Percentiles rank a stretch among this genome's conserved stretches.
phyloP scores from a whole-genome alignment of 129 eudicot genomes.

The Silybum marianum region DNA sequence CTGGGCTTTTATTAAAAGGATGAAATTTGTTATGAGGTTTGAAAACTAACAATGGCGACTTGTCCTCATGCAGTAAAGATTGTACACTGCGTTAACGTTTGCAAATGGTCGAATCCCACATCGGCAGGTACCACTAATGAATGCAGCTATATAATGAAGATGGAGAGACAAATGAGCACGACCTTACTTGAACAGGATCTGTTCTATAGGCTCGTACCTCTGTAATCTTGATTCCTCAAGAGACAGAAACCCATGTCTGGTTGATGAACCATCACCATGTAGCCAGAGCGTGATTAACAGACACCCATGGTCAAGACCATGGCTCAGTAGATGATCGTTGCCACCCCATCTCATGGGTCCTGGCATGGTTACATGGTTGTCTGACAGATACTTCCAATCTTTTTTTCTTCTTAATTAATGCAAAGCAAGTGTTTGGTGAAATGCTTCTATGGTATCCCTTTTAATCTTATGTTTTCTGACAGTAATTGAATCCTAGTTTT shows the following conservation, averaged over 20 bases:
- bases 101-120: neutral
- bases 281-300: conserved; percentile 45
- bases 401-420: neutral
- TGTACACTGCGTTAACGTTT: neutral
- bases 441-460: neutral
- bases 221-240: conserved; percentile 16
- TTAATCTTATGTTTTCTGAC: no score
- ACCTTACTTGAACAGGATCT: conserved; percentile 90
- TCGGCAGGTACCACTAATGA: neutral
- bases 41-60: no score
- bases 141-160: neutral
- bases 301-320: neutral
- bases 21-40: no score
- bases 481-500: no score
- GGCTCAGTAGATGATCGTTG: conserved; percentile 25
- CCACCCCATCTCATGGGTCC: neutral
- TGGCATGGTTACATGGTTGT: conserved; percentile 13
- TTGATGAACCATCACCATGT: conserved; percentile 3
- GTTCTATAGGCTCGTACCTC: conserved; percentile 89
- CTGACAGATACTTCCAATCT: no score
- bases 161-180: conserved; percentile 3
- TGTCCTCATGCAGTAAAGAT: neutral
- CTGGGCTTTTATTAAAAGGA: no score
- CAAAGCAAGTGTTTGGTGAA: neutral
- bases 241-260: conserved; percentile 28